Evolutionary conservation across 2,329 filamentous ascomycete genomes (phyloP).

Genomic region (Cryoendolithus antarcticus): DNA sequence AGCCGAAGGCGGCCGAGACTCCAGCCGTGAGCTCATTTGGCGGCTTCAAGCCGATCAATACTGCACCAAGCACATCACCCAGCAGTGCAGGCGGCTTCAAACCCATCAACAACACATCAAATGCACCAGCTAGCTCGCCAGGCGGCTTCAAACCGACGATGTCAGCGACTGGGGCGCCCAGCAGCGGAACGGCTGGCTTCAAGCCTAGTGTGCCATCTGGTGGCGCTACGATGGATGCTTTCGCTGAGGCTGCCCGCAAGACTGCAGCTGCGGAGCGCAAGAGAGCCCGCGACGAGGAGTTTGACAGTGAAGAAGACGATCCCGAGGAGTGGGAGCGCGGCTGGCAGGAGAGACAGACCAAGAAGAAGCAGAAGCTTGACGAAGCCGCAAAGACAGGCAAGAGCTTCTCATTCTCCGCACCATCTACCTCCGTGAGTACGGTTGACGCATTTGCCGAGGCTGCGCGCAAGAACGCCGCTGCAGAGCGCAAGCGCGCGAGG

Average conservation of each 20-base stretch:
- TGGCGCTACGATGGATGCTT: conserved; percentile 16
- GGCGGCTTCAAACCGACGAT: too few relatives aligned
- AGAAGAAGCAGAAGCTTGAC: conserved; percentile 31
- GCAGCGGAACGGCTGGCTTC: not conserved
- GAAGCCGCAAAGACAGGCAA: conserved; percentile 22
- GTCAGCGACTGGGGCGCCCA: too few relatives aligned
- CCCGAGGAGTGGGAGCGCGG: conserved; percentile 36
- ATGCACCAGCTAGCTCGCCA: too few relatives aligned
- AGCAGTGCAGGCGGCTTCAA: conserved; percentile 3
- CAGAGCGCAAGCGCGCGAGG: conserved; percentile 36
- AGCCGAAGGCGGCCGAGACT: conserved; percentile 4
- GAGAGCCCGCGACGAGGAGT: conserved; percentile 39
- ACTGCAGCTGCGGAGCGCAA: conserved; percentile 31
- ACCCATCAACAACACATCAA: not conserved
- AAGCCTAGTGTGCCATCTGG: conserved; percentile 3
- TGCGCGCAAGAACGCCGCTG: conserved; percentile 29
- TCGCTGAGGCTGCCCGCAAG: conserved; percentile 27
- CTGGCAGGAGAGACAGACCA: conserved; percentile 33
- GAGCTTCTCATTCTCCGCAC: conserved; percentile 10
- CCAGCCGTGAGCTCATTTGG: conserved; percentile 6
- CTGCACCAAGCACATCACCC: conserved; percentile 3
- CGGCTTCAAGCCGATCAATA: conserved; percentile 4
- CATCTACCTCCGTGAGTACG: too few relatives aligned
- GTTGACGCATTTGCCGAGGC: conserved; percentile 25
- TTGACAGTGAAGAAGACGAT: conserved; percentile 40